Base-by-base conservation (phyloP, 2,329 filamentous ascomycete species). In the Cordyceps cateniannulata region DNA sequence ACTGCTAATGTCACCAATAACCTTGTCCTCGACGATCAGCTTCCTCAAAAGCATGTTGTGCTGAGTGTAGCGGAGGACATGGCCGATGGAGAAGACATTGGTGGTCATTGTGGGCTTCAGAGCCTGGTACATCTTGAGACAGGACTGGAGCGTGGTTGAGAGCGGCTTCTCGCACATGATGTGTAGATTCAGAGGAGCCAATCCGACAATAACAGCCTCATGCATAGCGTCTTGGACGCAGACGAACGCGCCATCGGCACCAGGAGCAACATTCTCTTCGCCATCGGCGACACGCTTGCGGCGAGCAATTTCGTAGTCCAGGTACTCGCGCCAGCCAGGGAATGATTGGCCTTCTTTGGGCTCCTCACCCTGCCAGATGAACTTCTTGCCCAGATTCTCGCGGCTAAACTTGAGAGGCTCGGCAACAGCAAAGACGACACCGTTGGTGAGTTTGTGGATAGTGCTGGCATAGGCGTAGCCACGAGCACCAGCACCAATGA, bases 101-200 rank as follows among this genome's bases (percentile, higher is more conserved):
- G 68, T 65, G 3, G 60, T 50, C 22, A 66, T 62, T 1, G 64
- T 66, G 7, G 73, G 71, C 16, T 74, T 70, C 64, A 90, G 71
- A 1, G 86, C 81, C 53, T 76, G 75, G 72, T 86, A 91, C 68
- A 96, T 93, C 48, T 79, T 79, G 40, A 96, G 77, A 70, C 92
- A 97, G 67, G 95, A 91, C 20, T 81, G 73, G 29, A 98, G 77
- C 0, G 84, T 88, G 24, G 91, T 91, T 0, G 92, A 91, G 59
- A 99, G 77, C 2, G 95, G 95, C 76, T 99, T 99, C 79, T 99
- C 95, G 72, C 92, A 96, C 80, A 97, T 90, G 65, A 98, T 85
- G 72, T 97, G 92, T 52, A 97, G 76, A 2, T 83, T 70, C 78
- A 87, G 75, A 14, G 83, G 83, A 1, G 89, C 87, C 57, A 96